Evolutionary conservation across 352 stramenopile genomes (phyloP), one percentile per base, ranked within the genome.

Genomic region (Phytophthora chlamydospora): DNA sequence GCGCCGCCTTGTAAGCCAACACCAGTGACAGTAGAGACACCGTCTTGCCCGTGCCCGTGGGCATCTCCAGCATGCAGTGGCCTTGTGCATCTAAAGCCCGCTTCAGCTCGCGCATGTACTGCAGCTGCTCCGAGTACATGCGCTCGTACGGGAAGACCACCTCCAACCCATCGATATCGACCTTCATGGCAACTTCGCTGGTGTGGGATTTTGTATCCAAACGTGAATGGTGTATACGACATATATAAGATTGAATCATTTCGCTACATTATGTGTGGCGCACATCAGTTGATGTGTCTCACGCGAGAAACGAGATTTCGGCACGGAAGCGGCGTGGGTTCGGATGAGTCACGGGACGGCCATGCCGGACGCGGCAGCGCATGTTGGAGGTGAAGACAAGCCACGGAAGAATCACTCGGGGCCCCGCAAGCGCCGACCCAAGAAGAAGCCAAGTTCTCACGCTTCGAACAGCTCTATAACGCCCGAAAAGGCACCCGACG

Each of bases 81-180:
- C 97, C 97, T 43, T 98, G 93, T 1, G 94, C 93, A 67, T 99
- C 97, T 29, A 99, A 77, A 8, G 97, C 87, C 36, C 96, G 90
- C 85, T 99, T 99, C 11, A 99, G 80, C 60, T 98, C 93, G 24
- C 95, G 85, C 97, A 99, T 99, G 79, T 99, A 99, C 68, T 98
- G 88, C 63, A 99, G 97, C 82, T 99, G 98, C 74, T 99, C 98
- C 36, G 96, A 78, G 80, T 99, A 99, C 75, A 99, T 98, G 56
- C 80, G 82, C 49, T 90, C 80, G 56, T 99, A 99, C 36, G 97
- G 97, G 72, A 99, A 99, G 67, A 99, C 96, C 38, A 99, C 97
- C 61, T 98, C 89, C 14, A 99, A 78, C 29, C 94, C 97, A 83
- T 99, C 97, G 43, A 98, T 89, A 46, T 97, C 80, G 58, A 98